Percentiles rank a stretch among this genome's conserved stretches.
Evolutionary conservation across 1,284 basidiomycete genomes (phyloP).

Genomic region (Violaceomyces palustris): DNA sequence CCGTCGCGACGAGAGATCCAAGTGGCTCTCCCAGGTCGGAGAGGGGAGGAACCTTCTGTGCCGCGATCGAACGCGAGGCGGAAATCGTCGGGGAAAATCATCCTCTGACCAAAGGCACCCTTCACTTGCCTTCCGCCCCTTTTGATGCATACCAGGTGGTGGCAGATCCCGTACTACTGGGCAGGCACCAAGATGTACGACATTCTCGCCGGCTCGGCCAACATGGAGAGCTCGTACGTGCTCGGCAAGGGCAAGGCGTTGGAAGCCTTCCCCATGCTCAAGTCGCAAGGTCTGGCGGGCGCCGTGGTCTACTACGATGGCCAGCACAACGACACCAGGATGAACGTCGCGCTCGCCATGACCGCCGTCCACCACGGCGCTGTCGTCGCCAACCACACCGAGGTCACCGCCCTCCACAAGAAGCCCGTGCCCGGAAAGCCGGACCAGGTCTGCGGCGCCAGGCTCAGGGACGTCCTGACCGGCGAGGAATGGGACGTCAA

Average conservation of each 20-base stretch:
- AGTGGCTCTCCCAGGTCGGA: no score
- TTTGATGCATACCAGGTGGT: no score
- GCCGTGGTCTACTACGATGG: slow-evolving; percentile 97
- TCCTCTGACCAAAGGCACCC: neutral
- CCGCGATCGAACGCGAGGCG: no score
- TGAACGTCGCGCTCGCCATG: slow-evolving; percentile 85
- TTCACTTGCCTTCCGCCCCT: neutral
- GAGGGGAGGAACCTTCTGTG: no score
- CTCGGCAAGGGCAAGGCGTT: slow-evolving; percentile 83
- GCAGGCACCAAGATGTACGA: slow-evolving; percentile 96
- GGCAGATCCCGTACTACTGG: slow-evolving; percentile 96
- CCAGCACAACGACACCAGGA: slow-evolving; percentile 95
- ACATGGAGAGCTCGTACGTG: slow-evolving; percentile 92
- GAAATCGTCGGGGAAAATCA: no score
- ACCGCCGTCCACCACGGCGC: slow-evolving; percentile 92
- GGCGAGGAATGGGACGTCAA: slow-evolving; percentile 76
- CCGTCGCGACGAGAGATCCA: no score
- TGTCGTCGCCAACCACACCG: slow-evolving; percentile 80
- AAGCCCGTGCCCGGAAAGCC: slow-evolving; percentile 55
- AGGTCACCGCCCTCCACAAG: slow-evolving; percentile 77
- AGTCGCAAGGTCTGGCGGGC: slow-evolving; percentile 83
- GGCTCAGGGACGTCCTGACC: slow-evolving; percentile 75
- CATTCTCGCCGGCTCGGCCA: slow-evolving; percentile 86
- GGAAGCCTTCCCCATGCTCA: slow-evolving; percentile 94
- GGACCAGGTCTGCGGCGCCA: slow-evolving; percentile 68